Conservation (phyloP, 805 yeast genomes). For the Candida tallmaniae region DNA sequence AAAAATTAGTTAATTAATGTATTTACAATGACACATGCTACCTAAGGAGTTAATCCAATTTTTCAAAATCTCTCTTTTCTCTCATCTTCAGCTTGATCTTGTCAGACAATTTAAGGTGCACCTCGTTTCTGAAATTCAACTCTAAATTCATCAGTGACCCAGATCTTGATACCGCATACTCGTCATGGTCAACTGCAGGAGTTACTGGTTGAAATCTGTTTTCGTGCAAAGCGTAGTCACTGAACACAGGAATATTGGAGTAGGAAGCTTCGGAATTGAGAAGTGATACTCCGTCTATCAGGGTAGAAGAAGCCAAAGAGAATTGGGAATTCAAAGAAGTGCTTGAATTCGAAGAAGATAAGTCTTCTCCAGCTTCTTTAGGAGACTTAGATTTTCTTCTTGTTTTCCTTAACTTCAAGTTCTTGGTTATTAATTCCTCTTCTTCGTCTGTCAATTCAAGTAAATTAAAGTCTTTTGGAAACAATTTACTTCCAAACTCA, state of each 20-base stretch:
- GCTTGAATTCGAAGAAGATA: slow-evolving; percentile 9
- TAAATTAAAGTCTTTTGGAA: slow-evolving; percentile 73
- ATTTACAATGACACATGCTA: too few species aligned
- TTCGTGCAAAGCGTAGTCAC: slow-evolving; percentile 42
- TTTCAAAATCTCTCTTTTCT: slow-evolving; percentile 25
- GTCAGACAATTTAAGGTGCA: slow-evolving; percentile 21
- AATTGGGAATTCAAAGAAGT: slow-evolving; percentile 12
- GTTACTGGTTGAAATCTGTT: slow-evolving; percentile 23
- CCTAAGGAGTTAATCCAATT: slow-evolving; percentile 4
- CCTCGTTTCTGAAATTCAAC: slow-evolving; percentile 23
- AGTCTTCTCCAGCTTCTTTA: neutral
- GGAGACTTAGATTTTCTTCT: slow-evolving; percentile 4
- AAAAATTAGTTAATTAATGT: neutral
- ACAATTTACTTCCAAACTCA: slow-evolving; percentile 75
- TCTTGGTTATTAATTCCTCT: slow-evolving; percentile 21
- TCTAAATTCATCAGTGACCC: slow-evolving; percentile 9
- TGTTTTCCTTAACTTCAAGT: slow-evolving; percentile 29
- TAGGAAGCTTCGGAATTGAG: slow-evolving; percentile 58
- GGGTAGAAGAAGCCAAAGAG: slow-evolving; percentile 35
- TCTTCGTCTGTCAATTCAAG: slow-evolving; percentile 45
- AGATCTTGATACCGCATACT: slow-evolving; percentile 18
- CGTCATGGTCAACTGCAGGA: slow-evolving; percentile 30
- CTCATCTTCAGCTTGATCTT: slow-evolving; percentile 33
- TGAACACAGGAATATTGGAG: slow-evolving; percentile 61
- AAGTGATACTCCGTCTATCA: slow-evolving; percentile 60